A percentile compares a stretch with the other conserved stretches of the same genome.
phyloP scores from a whole-genome alignment of 495 filamentous ascomycete genomes.

The Neurospora sp. region DNA sequence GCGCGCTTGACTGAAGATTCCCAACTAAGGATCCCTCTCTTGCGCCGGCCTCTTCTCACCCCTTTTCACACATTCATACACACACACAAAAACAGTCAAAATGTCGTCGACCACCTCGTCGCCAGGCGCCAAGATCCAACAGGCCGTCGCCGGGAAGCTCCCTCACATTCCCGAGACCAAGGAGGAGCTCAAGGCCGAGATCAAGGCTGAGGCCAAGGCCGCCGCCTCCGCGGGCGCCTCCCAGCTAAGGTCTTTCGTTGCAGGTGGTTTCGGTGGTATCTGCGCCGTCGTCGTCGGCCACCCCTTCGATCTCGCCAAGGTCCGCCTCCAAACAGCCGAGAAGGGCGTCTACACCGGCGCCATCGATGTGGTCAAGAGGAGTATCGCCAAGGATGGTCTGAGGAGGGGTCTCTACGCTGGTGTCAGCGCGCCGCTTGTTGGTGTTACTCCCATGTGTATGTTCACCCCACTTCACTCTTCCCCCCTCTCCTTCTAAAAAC shows the following conservation, averaged over 20 bases:
- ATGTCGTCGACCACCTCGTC: slow-evolving; percentile 19
- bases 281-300: slow-evolving; percentile 91
- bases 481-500: not conserved
- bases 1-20: not conserved
- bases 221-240: slow-evolving; percentile 35
- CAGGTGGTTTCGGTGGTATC: slow-evolving; percentile 87
- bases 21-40: not conserved
- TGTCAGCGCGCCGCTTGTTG: slow-evolving; percentile 86
- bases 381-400: slow-evolving; percentile 77
- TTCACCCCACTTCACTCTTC: slow-evolving; percentile 7
- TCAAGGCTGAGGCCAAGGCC: slow-evolving; percentile 36
- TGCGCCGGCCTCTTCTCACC: not conserved
- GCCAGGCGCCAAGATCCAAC: slow-evolving; percentile 28
- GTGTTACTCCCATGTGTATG: slow-evolving; percentile 98
- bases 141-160: slow-evolving; percentile 30
- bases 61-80: not conserved
- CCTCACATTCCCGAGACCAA: slow-evolving; percentile 44
- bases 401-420: slow-evolving; percentile 87
- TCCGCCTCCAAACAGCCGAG: slow-evolving; percentile 91
- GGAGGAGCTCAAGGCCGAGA: slow-evolving; percentile 40
- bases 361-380: slow-evolving; percentile 83
- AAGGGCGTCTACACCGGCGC: slow-evolving; percentile 84
- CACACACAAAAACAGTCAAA: not conserved
- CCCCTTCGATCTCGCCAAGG: slow-evolving; percentile 96
- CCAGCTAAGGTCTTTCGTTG: slow-evolving; percentile 66